Conservation (phyloP, 306 rosid species). For the Malus domestica region DNA sequence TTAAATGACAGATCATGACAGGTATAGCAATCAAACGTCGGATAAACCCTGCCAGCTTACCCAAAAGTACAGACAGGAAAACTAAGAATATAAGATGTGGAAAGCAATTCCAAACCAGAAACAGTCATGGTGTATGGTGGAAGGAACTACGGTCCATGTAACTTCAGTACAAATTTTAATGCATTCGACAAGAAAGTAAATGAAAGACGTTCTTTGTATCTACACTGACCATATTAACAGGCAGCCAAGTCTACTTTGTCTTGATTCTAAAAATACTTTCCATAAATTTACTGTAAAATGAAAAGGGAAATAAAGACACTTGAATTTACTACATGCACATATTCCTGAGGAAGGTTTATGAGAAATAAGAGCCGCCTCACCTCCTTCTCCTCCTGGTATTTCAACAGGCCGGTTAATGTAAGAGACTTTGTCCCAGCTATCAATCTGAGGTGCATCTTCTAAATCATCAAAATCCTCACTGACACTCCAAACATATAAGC, state of each 20-base stretch:
- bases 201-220: not conserved
- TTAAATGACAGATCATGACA: not conserved
- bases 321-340: constrained; percentile 8
- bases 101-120: not conserved
- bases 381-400: constrained; percentile 60
- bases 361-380: constrained; percentile 29
- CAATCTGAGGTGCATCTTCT: constrained; percentile 73
- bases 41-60: not conserved
- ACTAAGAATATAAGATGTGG: not conserved
- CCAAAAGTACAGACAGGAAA: not conserved
- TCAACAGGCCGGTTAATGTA: constrained; percentile 84
- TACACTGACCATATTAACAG: not conserved
- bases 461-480: constrained; percentile 59
- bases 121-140: not conserved
- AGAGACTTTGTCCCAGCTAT: constrained; percentile 80
- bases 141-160: not conserved
- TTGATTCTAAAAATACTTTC: not conserved
- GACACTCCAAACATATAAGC: constrained; percentile 64
- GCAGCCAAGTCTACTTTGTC: not conserved
- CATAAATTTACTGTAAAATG: not conserved
- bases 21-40: not conserved
- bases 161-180: not conserved
- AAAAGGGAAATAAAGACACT: not conserved
- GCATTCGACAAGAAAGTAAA: not conserved
- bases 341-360: not conserved